phyloP scores from a whole-genome alignment of 352 stramenopile species.

The Pythium chondricola region DNA sequence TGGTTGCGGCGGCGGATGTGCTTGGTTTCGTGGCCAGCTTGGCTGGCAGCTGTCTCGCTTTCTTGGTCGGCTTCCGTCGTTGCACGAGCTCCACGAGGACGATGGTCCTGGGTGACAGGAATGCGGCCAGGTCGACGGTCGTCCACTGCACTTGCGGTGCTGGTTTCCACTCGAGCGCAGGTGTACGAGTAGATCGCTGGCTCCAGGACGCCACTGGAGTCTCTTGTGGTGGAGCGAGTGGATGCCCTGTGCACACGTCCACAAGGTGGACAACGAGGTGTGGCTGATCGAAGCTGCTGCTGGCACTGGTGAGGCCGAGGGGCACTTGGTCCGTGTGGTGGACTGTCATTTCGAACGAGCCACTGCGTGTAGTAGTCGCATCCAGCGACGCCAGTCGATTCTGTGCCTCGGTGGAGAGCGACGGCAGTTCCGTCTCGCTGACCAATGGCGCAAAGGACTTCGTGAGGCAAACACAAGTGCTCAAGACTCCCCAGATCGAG shows the following conservation, averaged over 20 bases:
- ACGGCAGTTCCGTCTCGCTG: constrained; percentile 2
- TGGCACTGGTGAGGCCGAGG: constrained; percentile 19
- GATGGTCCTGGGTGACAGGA: constrained; percentile 32
- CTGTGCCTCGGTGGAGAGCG: background rate
- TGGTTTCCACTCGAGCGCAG: constrained; percentile 44
- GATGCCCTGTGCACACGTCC: constrained; percentile 40
- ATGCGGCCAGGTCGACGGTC: constrained; percentile 13
- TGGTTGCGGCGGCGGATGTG: background rate
- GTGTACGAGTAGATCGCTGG: too few species aligned
- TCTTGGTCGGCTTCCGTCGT: constrained; percentile 1
- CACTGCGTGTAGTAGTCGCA: constrained; percentile 13
- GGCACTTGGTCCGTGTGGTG: constrained; percentile 45
- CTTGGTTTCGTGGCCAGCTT: background rate
- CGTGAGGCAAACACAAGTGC: constrained; percentile 3
- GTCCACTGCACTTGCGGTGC: background rate
- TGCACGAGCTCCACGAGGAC: constrained; percentile 59
- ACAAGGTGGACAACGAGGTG: constrained; percentile 42
- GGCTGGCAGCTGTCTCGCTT: background rate
- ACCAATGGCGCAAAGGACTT: constrained; percentile 1
- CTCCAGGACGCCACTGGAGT: too few species aligned
- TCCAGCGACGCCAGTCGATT: constrained; percentile 2
- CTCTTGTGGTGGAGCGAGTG: constrained; percentile 23
- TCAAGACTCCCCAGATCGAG: background rate
- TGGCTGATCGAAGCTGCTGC: constrained; percentile 22
- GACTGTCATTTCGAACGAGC: constrained; percentile 32